Base-by-base conservation (phyloP, 257 asterid species). In the Lantana camara region DNA sequence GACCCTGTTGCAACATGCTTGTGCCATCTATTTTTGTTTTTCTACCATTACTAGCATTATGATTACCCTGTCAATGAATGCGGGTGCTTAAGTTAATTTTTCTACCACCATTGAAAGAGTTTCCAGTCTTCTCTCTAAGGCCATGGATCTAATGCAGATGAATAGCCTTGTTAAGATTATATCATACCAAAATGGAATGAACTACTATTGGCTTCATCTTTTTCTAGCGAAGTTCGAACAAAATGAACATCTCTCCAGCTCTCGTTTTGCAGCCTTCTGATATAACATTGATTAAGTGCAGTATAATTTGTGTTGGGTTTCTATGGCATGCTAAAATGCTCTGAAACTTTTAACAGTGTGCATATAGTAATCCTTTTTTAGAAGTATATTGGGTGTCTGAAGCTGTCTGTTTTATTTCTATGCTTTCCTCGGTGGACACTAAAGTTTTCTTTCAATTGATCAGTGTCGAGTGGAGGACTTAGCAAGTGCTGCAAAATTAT, bases 381-480 rank as follows among this genome's bases (percentile, higher is more conserved):
- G 20, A n/a, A 34, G 14, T 24, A 38, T 5, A 13, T 24, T 47
- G 23, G 21, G 15, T 20, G 3, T 15, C n/a, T 45, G 12, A 10
- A 5, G 27, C 17, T 34, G 45, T 52, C 34, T 51, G 14, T 20
- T 55, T 1, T 17, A 2, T 40, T 34, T 52, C 32, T 32, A 42
- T 5, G 19, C 17, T 44, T 59, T 59, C 52, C 67, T 27, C 46
- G 51, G 35, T 27, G 2, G 35, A 41, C 52, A 23, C 65, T 77
- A 29, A 71, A 51, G 13, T 69, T 20, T 73, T 66, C 12, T 61
- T 74, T 64, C 57, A 24, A 64, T 57, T 75, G 44, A 50, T 49
- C 83, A 94, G 99, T 85, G 97, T 79, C 87, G 71, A 24, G 87
- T 72, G 77, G 91, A 83, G 59, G 97, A 94, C 80, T 80, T 94